A percentile compares a stretch with the other conserved stretches of the same genome.
phyloP scores from a whole-genome alignment of 352 stramenopile genomes.

The Globisporangium polare region DNA sequence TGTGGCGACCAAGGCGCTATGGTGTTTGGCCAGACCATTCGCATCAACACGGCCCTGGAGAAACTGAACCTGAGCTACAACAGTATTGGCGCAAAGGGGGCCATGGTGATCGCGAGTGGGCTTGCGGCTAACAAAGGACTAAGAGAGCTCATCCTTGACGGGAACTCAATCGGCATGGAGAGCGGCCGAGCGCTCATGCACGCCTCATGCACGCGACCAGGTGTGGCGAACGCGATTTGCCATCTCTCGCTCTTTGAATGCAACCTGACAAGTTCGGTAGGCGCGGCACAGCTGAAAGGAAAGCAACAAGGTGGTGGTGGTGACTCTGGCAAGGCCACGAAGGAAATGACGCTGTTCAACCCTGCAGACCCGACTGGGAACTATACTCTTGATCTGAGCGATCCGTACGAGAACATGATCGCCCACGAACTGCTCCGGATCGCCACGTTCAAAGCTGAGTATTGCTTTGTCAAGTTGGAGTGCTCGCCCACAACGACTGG shows the following conservation, averaged over 20 bases:
- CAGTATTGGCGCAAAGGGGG: constrained; percentile 49
- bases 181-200: constrained; percentile 55
- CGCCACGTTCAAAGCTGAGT: constrained; percentile 46
- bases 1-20: constrained; percentile 55
- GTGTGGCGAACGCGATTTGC: constrained; percentile 22
- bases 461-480: constrained; percentile 51
- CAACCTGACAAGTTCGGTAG: constrained; percentile 24
- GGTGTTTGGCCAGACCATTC: constrained; percentile 49
- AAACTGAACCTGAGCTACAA: constrained; percentile 63
- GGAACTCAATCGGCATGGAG: constrained; percentile 54
- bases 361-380: constrained; percentile 42
- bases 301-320: constrained; percentile 13
- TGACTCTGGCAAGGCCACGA: not conserved
- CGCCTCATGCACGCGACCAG: constrained; percentile 35
- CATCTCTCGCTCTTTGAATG: constrained; percentile 55
- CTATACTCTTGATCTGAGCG: constrained; percentile 58
- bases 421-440: constrained; percentile 62
- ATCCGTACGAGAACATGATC: constrained; percentile 77
- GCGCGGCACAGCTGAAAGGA: constrained; percentile 5
- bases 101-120: constrained; percentile 48
- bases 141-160: constrained; percentile 46
- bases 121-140: constrained; percentile 46
- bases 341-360: constrained; percentile 56
- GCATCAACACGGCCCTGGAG: constrained; percentile 37
- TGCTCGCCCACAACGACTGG: constrained; percentile 23